Evolutionary conservation across 176 grass and related monocot species (phyloP).

Genomic region (Zoysia japonica): DNA sequence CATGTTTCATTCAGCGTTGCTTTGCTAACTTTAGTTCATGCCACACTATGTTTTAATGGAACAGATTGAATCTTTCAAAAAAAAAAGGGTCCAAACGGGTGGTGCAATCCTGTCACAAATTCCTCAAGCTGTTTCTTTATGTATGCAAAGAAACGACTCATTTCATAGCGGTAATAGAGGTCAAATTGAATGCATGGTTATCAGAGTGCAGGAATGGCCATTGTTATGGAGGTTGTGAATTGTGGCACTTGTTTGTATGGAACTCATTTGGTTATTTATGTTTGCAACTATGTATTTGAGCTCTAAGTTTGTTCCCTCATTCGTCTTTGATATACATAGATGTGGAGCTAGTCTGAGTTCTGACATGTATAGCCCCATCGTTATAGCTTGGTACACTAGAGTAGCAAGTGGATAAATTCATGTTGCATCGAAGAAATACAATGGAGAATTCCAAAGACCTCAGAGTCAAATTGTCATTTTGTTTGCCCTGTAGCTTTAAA

Average conservation of each 20-base stretch:
- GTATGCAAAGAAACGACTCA: background rate
- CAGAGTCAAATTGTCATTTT: background rate
- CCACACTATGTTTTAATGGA: background rate
- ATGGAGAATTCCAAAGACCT: background rate
- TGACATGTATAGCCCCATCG: background rate
- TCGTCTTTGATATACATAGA: background rate
- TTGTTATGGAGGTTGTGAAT: background rate
- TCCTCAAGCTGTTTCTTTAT: conserved; percentile 1
- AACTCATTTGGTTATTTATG: background rate
- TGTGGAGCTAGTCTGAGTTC: background rate
- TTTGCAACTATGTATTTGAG: conserved; percentile 18
- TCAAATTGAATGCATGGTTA: background rate
- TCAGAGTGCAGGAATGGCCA: background rate
- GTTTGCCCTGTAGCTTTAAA: background rate
- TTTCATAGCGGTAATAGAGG: background rate
- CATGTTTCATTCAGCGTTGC: background rate
- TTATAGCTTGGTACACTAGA: conserved; percentile 3
- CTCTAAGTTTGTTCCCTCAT: conserved; percentile 8
- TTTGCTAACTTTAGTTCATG: background rate
- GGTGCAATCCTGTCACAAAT: background rate
- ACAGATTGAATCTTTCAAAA: background rate
- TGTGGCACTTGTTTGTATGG: background rate
- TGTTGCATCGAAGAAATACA: background rate
- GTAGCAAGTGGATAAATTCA: background rate
- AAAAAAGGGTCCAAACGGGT: background rate